Evolutionary conservation across 2,329 filamentous ascomycete genomes (phyloP).

Genomic region (Botrytis hyacinthi): DNA sequence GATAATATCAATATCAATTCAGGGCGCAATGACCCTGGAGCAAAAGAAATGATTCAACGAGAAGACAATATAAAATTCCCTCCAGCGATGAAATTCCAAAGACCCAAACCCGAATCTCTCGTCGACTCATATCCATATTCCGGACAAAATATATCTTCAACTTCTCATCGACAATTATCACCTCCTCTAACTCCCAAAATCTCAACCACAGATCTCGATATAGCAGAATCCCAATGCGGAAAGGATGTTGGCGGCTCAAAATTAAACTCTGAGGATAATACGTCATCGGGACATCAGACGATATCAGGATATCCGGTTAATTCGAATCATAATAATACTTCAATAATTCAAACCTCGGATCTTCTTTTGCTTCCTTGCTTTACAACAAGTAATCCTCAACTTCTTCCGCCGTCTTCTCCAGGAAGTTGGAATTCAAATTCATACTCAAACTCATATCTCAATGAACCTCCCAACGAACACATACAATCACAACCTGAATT

Average conservation of each 20-base stretch:
- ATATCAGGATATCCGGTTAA: constrained; percentile 11
- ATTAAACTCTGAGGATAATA: constrained; percentile 5
- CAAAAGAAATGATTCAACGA: constrained; percentile 32
- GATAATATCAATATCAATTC: constrained; percentile 25
- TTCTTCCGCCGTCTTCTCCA: constrained; percentile 2
- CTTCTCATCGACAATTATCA: background rate
- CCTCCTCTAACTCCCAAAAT: constrained; percentile 1
- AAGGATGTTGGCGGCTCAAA: constrained; percentile 1
- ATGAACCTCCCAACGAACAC: constrained; percentile 20
- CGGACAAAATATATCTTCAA: background rate
- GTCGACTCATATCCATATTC: constrained; percentile 1
- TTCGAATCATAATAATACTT: background rate
- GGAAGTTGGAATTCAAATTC: background rate
- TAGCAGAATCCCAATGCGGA: background rate
- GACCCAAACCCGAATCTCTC: constrained; percentile 29
- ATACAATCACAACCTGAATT: constrained; percentile 16
- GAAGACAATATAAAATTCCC: constrained; percentile 40
- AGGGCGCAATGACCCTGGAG: constrained; percentile 24
- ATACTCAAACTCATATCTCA: background rate
- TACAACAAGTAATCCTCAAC: constrained; percentile 2
- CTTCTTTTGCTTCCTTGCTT: background rate
- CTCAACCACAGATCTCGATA: background rate
- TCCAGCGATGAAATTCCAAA: constrained; percentile 35
- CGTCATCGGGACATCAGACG: background rate
- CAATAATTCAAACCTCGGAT: constrained; percentile 19